Evolutionary conservation across 352 stramenopile species (phyloP).

Genomic region (Phytophthora colocasiae): DNA sequence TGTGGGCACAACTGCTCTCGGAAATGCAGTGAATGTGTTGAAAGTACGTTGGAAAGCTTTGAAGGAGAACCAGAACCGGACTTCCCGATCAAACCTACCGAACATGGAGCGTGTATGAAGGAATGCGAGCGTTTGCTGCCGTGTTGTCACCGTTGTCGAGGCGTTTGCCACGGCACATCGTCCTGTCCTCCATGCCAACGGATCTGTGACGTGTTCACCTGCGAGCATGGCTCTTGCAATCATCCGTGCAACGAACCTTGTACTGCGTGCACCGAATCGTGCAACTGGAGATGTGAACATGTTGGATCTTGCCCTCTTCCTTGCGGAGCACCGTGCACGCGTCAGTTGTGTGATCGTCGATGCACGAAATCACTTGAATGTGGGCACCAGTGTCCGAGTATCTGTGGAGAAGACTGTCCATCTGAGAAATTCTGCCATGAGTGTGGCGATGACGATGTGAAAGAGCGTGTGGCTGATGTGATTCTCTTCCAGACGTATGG

Average conservation of each 20-base stretch:
- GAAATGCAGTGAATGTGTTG: conserved; percentile 43
- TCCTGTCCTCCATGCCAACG: conserved; percentile 63
- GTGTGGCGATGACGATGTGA: conserved; percentile 48
- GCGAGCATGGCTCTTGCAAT: conserved; percentile 67
- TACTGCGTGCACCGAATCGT: conserved; percentile 74
- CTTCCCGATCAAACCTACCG: conserved; percentile 41
- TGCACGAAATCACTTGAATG: conserved; percentile 61
- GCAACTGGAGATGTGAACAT: conserved; percentile 77
- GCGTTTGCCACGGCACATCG: conserved; percentile 57
- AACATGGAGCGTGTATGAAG: conserved; percentile 61
- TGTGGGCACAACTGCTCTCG: conserved; percentile 53
- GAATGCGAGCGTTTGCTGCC: conserved; percentile 66
- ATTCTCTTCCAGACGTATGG: conserved; percentile 64
- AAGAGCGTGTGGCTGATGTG: conserved; percentile 64
- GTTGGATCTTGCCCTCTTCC: conserved; percentile 58
- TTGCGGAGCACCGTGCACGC: conserved; percentile 60
- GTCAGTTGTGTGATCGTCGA: conserved; percentile 51
- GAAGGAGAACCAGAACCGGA: conserved; percentile 27
- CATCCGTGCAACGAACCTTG: conserved; percentile 57
- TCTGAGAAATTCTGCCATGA: conserved; percentile 58
- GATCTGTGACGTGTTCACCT: conserved; percentile 59
- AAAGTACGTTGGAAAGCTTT: conserved; percentile 37
- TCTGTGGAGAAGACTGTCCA: conserved; percentile 82
- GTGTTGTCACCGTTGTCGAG: conserved; percentile 70
- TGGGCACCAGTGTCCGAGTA: conserved; percentile 75